Evolutionary conservation across 2,329 filamentous ascomycete species (phyloP), one percentile per base, ranked within the genome.

Genomic region (Aspergillus fijiensis): DNA sequence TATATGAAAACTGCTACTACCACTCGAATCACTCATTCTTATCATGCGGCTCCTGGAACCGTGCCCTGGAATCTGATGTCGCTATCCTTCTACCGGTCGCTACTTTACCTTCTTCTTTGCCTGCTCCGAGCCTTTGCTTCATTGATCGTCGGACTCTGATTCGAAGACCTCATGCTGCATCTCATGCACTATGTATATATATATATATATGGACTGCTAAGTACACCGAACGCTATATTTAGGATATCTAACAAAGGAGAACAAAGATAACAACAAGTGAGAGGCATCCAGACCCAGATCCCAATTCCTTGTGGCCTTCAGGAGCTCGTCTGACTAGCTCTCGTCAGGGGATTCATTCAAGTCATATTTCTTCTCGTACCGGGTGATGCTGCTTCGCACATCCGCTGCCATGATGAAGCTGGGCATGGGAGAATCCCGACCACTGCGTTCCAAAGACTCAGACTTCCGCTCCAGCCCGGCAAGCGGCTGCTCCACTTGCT

Each of bases 311-410:
- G 25, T n/a, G 19, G 19, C 3, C 42, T 42, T 42, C n/a, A n/a
- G 39, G 39, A 29, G 7, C 19, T 16, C 21, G 16, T 21, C 42
- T 31, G 19, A 35, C 66, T 65, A 70, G 47, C 65, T 68, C 60
- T 72, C 70, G 57, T 69, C 57, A 31, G 69, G 66, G 9, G 68
- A 72, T 65, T 73, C 71, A 51, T 69, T 64, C 60, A 73, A 61
- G 25, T 72, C 65, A 59, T 70, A 66, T 61, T 64, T 55, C 61
- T 67, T 68, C 62, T 70, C 67, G 49, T 70, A 65, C 48, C 58
- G 59, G 52, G 66, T 57, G 45, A 66, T 61, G 61, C 67, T 64
- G 54, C 60, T 56, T 54, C 69, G 58, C 58, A 70, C 59, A 65
- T 70, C 55, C 11, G 62, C 60, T 39, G 64, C 67, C 62, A 69